Evolutionary conservation across 352 stramenopile species (phyloP).

Genomic region (Globisporangium megalacanthum): DNA sequence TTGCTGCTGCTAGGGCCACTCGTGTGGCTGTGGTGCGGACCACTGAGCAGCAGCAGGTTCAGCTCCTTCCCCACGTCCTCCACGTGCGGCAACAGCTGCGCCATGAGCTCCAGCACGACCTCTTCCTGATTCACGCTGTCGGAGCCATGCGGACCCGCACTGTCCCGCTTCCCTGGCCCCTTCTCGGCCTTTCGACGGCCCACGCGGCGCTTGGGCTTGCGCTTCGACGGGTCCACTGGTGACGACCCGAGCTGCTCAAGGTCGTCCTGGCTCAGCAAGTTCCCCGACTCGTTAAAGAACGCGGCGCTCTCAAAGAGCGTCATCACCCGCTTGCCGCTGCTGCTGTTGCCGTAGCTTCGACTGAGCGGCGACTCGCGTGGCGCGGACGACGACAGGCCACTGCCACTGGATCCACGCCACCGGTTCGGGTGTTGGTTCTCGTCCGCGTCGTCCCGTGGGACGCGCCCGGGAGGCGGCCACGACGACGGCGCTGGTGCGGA

Average conservation of each 20-base stretch:
- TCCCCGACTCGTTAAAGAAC: constrained; percentile 72
- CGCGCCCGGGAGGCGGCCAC: constrained; percentile 35
- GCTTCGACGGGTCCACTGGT: constrained; percentile 23
- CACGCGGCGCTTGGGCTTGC: constrained; percentile 52
- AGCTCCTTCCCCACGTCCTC: constrained; percentile 72
- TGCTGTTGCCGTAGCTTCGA: constrained; percentile 15
- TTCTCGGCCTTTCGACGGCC: constrained; percentile 48
- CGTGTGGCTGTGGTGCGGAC: constrained; percentile 21
- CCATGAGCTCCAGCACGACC: constrained; percentile 77
- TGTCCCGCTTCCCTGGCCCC: constrained; percentile 19
- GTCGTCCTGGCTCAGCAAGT: constrained; percentile 65
- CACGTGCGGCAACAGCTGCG: constrained; percentile 47
- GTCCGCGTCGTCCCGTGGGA: constrained; percentile 11
- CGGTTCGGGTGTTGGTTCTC: constrained; percentile 29
- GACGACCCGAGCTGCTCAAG: constrained; percentile 63
- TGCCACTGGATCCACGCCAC: constrained; percentile 1
- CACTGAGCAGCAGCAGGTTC: constrained; percentile 57
- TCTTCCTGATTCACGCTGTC: constrained; percentile 50
- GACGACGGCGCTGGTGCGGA: constrained; percentile 42
- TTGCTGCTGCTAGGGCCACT: not conserved
- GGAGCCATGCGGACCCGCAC: constrained; percentile 2
- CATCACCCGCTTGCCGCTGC: constrained; percentile 40
- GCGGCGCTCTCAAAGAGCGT: constrained; percentile 77
- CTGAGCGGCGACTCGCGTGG: constrained; percentile 3
- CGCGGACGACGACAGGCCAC: not conserved